Conservation (phyloP, 2,329 filamentous ascomycete species). For the Nannizzia gypsea region DNA sequence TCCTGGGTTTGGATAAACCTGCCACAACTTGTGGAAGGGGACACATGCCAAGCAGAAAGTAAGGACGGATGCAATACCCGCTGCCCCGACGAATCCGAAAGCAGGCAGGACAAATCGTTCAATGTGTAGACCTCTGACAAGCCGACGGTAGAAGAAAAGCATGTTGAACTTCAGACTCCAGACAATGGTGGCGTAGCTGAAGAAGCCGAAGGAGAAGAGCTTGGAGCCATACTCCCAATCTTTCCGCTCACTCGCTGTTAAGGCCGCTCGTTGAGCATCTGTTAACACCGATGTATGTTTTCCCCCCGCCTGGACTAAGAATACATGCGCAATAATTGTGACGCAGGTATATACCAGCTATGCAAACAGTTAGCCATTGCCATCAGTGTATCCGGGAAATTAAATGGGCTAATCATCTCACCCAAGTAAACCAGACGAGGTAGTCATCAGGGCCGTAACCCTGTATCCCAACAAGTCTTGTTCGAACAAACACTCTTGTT, state of each 20-base stretch:
- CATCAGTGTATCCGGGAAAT: neutral
- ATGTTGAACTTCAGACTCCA: slow-evolving; percentile 35
- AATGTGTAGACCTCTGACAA: slow-evolving; percentile 27
- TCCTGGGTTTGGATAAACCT: slow-evolving; percentile 29
- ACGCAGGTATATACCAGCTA: slow-evolving; percentile 15
- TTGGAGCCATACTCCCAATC: slow-evolving; percentile 26
- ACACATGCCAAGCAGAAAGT: slow-evolving; percentile 23
- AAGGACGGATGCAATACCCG: slow-evolving; percentile 19
- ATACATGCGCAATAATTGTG: slow-evolving; percentile 19
- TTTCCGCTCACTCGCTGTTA: slow-evolving; percentile 20
- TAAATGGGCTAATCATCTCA: slow-evolving; percentile 8
- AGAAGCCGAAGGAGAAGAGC: slow-evolving; percentile 27
- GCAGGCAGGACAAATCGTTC: slow-evolving; percentile 28
- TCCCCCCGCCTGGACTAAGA: slow-evolving; percentile 22
- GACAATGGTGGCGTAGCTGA: slow-evolving; percentile 26
- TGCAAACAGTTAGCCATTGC: neutral
- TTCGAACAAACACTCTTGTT: slow-evolving; percentile 24
- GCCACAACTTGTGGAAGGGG: slow-evolving; percentile 27
- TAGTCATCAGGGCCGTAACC: slow-evolving; percentile 28
- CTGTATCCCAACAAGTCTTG: slow-evolving; percentile 23
- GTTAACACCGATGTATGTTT: slow-evolving; percentile 18
- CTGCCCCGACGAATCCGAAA: slow-evolving; percentile 22
- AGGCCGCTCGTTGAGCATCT: slow-evolving; percentile 22
- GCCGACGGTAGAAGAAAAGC: slow-evolving; percentile 30
- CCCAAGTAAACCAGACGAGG: slow-evolving; percentile 23